These are phyloP conservation scores for Athelia sp. DNA, from an alignment of 1,284 basidiomycete genomes.

Conservation along the genomic window DNA sequence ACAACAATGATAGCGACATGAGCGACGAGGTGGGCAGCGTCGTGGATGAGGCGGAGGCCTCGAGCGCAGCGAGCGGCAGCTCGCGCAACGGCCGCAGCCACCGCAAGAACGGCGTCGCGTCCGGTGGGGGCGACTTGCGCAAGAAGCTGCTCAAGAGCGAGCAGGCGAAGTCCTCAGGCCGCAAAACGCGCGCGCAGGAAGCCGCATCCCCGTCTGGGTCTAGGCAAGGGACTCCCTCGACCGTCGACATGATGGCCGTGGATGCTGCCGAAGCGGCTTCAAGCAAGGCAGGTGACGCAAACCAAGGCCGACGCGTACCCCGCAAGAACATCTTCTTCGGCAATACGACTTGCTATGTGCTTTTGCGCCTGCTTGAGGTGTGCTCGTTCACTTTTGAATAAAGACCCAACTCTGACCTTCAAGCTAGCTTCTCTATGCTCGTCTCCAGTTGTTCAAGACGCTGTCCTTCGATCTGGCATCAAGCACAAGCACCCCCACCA, in stretches of 20 bases:
- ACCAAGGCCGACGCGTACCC: slow-evolving; percentile 20
- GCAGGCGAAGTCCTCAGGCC: slow-evolving; percentile 63
- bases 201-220: slow-evolving; percentile 35
- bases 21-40: slow-evolving; percentile 46
- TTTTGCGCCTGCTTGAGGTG: slow-evolving; percentile 84
- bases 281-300: slow-evolving; percentile 16
- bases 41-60: slow-evolving; percentile 45
- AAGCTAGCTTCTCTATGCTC: slow-evolving; percentile 85
- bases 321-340: slow-evolving; percentile 75
- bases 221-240: slow-evolving; percentile 53
- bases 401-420: slow-evolving; percentile 1
- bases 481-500: slow-evolving; percentile 22
- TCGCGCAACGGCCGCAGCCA: slow-evolving; percentile 31
- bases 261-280: slow-evolving; percentile 21
- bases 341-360: slow-evolving; percentile 85
- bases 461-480: slow-evolving; percentile 49
- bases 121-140: slow-evolving; percentile 56
- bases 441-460: slow-evolving; percentile 78
- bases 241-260: slow-evolving; percentile 32
- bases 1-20: slow-evolving; percentile 42
- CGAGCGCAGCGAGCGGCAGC: slow-evolving; percentile 28
- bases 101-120: slow-evolving; percentile 28
- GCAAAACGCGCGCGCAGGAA: slow-evolving; percentile 53
- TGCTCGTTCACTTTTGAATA: slow-evolving; percentile 15
- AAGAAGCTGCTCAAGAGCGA: slow-evolving; percentile 76